Evolutionary conservation across 2,329 filamentous ascomycete species (phyloP).

Genomic region (Onygenales sp.): DNA sequence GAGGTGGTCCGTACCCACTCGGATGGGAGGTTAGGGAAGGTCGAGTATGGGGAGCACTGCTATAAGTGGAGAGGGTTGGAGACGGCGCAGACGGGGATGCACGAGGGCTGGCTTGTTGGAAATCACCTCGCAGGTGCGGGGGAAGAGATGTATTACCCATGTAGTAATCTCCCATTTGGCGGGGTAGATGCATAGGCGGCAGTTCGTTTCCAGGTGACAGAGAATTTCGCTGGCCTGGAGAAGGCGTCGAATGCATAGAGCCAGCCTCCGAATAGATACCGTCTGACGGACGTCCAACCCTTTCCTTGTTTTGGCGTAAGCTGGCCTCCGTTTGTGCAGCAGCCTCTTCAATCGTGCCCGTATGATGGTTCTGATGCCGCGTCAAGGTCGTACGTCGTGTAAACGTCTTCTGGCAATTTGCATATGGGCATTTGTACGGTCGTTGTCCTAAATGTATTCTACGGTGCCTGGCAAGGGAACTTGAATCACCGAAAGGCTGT

Average conservation of each 20-base stretch:
- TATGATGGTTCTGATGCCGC: constrained; percentile 91
- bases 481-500: constrained; percentile 92
- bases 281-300: constrained; percentile 26
- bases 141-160: constrained; percentile 72
- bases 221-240: constrained; percentile 70
- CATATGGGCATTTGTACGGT: constrained; percentile 95
- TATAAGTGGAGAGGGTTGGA: constrained; percentile 54
- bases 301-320: constrained; percentile 49
- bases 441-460: constrained; percentile 92
- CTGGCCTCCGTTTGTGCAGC: constrained; percentile 81
- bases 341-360: constrained; percentile 87
- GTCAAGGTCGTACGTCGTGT: constrained; percentile 91
- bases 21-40: constrained; percentile 76
- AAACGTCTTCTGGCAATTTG: constrained; percentile 97
- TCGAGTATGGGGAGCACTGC: constrained; percentile 38
- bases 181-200: constrained; percentile 59
- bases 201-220: constrained; percentile 72
- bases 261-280: constrained; percentile 35
- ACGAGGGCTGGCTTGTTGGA: constrained; percentile 60
- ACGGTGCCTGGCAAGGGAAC: constrained; percentile 83
- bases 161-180: constrained; percentile 63
- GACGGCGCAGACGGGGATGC: constrained; percentile 54
- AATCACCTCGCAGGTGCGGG: constrained; percentile 68
- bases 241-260: constrained; percentile 57
- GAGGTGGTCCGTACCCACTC: constrained; percentile 68